Base-by-base conservation (phyloP, 2,329 filamentous ascomycete genomes). In the Alternaria rosae region DNA sequence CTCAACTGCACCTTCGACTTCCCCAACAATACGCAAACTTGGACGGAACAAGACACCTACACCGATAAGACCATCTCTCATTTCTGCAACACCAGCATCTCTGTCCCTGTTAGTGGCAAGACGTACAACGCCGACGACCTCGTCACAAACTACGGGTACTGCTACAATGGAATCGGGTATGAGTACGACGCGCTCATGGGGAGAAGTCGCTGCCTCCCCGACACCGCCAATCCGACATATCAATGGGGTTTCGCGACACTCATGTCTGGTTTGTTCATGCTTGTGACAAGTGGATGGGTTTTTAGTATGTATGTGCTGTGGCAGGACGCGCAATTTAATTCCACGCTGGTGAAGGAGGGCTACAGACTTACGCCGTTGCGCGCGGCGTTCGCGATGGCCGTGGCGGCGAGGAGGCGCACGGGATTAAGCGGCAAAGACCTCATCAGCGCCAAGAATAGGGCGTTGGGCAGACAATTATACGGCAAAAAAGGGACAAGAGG, bases 171-270 rank as follows among this genome's bases (percentile, higher is more conserved):
- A 21, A 53, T 65, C 3, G 67, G 55, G 50, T 76, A 72, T 59
- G 35, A 52, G 11, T 32, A 15, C 11, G 3, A 0, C 4, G 58
- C 50, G 10, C 44, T 74, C 21, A n/a, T n/a, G 0, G 53, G 62
- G 10, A 65, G 65, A 32, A 55, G 64, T 5, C 69, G 69, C 1
- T 78, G 74, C 51, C 65, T 79, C 0, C 75, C 76, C 17, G 70
- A 78, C 56, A 74, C 71, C 0, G 59, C 61, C 5, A 50, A 70
- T 12, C 66, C 67, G 6, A 53, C 67, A 0, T 80, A 80, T 43
- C 47, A 75, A 58, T 81, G 78, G 78, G 78, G 79, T 9, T 81
- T 80, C 62, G 76, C 74, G 0, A 76, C 76, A 32, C 70, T 78
- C 64, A 64, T 79, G 8, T 68, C 75, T 3, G 73, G 68, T 4